Evolutionary conservation across 768 basidiomycete genomes (phyloP).

Genomic region (Crassisporium funariophilum): DNA sequence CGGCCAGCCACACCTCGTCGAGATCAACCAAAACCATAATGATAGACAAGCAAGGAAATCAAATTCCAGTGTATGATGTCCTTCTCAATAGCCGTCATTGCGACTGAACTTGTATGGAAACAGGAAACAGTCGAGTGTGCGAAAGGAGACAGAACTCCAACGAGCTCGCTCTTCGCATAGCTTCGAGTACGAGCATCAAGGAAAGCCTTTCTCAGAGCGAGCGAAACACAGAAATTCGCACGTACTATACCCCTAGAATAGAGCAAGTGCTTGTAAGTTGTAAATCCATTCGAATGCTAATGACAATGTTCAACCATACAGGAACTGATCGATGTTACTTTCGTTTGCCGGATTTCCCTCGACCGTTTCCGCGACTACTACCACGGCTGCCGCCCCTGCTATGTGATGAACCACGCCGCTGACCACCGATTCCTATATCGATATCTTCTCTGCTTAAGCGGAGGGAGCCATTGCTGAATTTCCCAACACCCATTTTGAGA

Average conservation of each 20-base stretch:
- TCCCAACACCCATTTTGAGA: slow-evolving; percentile 78
- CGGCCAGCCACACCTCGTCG: slow-evolving; percentile 26
- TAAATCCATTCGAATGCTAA: too few species aligned
- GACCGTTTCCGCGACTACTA: slow-evolving; percentile 14
- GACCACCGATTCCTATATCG: slow-evolving; percentile 30
- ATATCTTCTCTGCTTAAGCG: slow-evolving; percentile 68
- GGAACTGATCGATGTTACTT: slow-evolving; percentile 10
- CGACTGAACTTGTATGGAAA: background rate
- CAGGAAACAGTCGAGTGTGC: too few species aligned
- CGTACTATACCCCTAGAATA: too few species aligned
- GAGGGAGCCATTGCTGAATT: slow-evolving; percentile 69
- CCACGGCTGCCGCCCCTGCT: slow-evolving; percentile 19
- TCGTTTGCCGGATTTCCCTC: slow-evolving; percentile 13
- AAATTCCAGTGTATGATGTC: slow-evolving; percentile 34
- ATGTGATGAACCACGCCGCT: slow-evolving; percentile 22
- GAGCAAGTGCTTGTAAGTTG: too few species aligned
- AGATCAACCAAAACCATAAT: slow-evolving; percentile 32
- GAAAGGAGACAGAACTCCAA: too few species aligned
- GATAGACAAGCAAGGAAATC: slow-evolving; percentile 35
- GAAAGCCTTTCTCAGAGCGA: too few species aligned
- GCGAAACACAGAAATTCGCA: too few species aligned
- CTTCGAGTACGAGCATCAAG: too few species aligned
- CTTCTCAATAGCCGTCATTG: slow-evolving; percentile 1
- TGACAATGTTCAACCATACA: slow-evolving; percentile 1
- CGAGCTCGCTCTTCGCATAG: too few species aligned